phyloP scores from a whole-genome alignment of 2,329 filamentous ascomycete species.

The Endothia cerciana region DNA sequence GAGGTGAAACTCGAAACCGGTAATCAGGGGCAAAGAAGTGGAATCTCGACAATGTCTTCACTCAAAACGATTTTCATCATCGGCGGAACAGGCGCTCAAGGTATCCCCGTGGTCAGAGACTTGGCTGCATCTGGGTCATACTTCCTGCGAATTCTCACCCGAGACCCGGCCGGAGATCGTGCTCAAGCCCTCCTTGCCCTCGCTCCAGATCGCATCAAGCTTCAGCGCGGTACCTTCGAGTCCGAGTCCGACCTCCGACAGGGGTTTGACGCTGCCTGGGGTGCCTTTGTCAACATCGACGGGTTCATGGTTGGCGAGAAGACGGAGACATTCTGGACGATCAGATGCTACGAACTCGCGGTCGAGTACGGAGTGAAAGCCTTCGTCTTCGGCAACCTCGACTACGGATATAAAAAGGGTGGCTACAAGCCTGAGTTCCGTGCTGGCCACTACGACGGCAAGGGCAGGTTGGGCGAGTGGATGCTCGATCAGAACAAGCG shows the following conservation, averaged over 20 bases:
- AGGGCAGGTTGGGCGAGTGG: conserved; percentile 50
- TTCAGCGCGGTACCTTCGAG: conserved; percentile 52
- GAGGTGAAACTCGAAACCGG: too few species aligned
- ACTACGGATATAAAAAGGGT: conserved; percentile 28
- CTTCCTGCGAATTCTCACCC: conserved; percentile 51
- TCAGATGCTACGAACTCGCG: conserved; percentile 30
- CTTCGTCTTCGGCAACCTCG: conserved; percentile 30
- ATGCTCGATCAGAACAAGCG: conserved; percentile 46
- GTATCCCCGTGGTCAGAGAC: conserved; percentile 50
- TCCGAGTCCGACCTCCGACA: conserved; percentile 48
- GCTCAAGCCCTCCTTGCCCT: conserved; percentile 47
- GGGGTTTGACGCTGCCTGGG: conserved; percentile 49
- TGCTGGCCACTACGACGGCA: conserved; percentile 39
- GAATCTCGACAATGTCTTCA: neutral
- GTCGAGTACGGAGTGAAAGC: conserved; percentile 25
- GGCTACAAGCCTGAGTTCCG: conserved; percentile 27
- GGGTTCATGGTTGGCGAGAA: conserved; percentile 31
- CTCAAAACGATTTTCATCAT: conserved; percentile 41
- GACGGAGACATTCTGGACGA: conserved; percentile 31
- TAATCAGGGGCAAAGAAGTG: too few species aligned
- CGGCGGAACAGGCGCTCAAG: conserved; percentile 57
- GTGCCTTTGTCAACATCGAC: conserved; percentile 35
- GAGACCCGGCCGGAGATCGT: conserved; percentile 45
- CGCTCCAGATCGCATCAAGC: conserved; percentile 45
- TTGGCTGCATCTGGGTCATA: conserved; percentile 48